phyloP scores from a whole-genome alignment of 441 rosid genomes.

The Populus tomentosa region DNA sequence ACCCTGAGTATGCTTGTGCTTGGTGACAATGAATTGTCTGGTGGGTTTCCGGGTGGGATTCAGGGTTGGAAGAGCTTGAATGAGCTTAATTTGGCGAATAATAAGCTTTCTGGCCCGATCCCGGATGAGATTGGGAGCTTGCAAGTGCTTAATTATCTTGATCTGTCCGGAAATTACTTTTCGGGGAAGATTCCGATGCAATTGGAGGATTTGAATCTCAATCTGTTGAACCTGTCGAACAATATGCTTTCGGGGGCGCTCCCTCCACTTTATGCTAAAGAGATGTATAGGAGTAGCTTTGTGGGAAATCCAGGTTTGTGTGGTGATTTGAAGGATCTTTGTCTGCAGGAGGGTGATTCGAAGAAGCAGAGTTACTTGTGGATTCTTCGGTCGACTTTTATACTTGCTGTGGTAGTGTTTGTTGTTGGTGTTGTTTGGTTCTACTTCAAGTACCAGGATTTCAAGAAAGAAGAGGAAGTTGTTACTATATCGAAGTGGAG shows the following conservation, averaged over 20 bases:
- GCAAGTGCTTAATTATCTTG: conserved; percentile 83
- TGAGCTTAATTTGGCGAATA: conserved; percentile 71
- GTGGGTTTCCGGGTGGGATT: conserved; percentile 56
- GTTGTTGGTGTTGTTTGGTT: conserved; percentile 74
- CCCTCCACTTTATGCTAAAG: conserved; percentile 67
- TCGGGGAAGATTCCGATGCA: conserved; percentile 59
- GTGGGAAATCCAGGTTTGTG: conserved; percentile 83
- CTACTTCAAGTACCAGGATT: conserved; percentile 54
- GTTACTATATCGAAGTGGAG: conserved; percentile 77
- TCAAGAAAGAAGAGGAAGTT: conserved; percentile 51
- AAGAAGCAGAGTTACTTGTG: conserved; percentile 46
- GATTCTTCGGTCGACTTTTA: conserved; percentile 62
- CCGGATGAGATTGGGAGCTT: conserved; percentile 70
- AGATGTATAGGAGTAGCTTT: conserved; percentile 66
- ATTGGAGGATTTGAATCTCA: conserved; percentile 79
- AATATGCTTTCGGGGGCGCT: conserved; percentile 62
- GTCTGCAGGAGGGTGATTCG: conserved; percentile 37
- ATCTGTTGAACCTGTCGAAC: conserved; percentile 69
- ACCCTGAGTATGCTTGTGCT: conserved; percentile 70
- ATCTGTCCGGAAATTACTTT: conserved; percentile 68
- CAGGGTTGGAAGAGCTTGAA: conserved; percentile 67
- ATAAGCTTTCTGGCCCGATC: conserved; percentile 54
- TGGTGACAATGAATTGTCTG: conserved; percentile 51
- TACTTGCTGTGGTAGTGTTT: conserved; percentile 58
- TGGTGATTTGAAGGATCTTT: conserved; percentile 58